Evolutionary conservation across 306 rosid genomes (phyloP).

Genomic region (Vigna radiata): DNA sequence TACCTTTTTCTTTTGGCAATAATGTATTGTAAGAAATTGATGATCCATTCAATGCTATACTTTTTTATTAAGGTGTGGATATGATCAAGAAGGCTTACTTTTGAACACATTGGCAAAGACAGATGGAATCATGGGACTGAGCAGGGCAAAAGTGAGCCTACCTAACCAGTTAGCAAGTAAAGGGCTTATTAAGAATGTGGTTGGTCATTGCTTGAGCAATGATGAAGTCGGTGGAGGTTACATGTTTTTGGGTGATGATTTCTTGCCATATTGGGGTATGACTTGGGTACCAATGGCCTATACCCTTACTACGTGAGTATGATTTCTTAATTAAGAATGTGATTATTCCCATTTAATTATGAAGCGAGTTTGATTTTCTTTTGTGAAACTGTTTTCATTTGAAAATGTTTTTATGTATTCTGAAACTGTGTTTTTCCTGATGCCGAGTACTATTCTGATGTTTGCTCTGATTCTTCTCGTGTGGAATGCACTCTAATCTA

Average conservation of each 20-base stretch:
- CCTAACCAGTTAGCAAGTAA: slow-evolving; percentile 75
- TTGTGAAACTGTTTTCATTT: not conserved
- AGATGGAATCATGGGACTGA: slow-evolving; percentile 82
- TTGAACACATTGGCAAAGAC: slow-evolving; percentile 69
- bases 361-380: slow-evolving; percentile 14
- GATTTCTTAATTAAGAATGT: slow-evolving; percentile 12
- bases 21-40: slow-evolving; percentile 21
- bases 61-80: slow-evolving; percentile 71
- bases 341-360: not conserved
- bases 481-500: slow-evolving; percentile 30
- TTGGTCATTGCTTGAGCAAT: slow-evolving; percentile 77
- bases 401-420: too few relatives aligned
- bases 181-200: slow-evolving; percentile 73
- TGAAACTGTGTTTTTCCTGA: too few relatives aligned
- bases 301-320: slow-evolving; percentile 62
- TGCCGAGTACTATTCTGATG: not conserved
- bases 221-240: slow-evolving; percentile 70
- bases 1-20: not conserved
- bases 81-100: slow-evolving; percentile 83
- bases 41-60: slow-evolving; percentile 36
- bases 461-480: slow-evolving; percentile 33
- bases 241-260: slow-evolving; percentile 83
- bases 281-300: slow-evolving; percentile 75
- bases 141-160: slow-evolving; percentile 71
- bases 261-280: slow-evolving; percentile 78